Conservation (phyloP, 164 flowering plant species). For the Vitis cinerea region DNA sequence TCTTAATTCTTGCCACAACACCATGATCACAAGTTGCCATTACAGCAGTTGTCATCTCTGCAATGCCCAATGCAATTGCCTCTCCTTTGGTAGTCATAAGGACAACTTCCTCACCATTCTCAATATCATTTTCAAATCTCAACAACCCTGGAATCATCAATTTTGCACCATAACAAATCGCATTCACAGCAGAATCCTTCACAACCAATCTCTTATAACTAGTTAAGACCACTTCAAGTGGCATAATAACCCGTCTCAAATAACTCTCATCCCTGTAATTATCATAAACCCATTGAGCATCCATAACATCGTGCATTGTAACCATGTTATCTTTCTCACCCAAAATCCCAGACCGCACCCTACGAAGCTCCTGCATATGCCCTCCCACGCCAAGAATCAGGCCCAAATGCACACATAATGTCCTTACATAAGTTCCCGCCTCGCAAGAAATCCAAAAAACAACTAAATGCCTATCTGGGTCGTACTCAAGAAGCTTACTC, state of each 20-base stretch:
- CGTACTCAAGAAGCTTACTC: constrained; percentile 75
- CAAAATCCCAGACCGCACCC: constrained; percentile 73
- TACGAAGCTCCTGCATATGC: constrained; percentile 82
- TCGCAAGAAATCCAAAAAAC: constrained; percentile 85
- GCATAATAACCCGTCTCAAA: constrained; percentile 70
- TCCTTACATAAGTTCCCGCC: constrained; percentile 82
- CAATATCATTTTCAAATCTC: constrained; percentile 80
- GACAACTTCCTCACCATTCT: constrained; percentile 71
- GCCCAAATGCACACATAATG: constrained; percentile 79
- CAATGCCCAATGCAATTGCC: constrained; percentile 76
- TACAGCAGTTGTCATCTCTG: constrained; percentile 84
- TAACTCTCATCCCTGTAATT: constrained; percentile 64
- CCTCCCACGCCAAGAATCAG: constrained; percentile 71
- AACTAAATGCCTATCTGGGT: constrained; percentile 63
- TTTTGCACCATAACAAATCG: constrained; percentile 83
- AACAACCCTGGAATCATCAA: constrained; percentile 79
- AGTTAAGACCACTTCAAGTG: constrained; percentile 63
- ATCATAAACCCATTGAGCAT: constrained; percentile 75
- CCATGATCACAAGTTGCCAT: constrained; percentile 90
- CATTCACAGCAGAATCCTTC: constrained; percentile 86
- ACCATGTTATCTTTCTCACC: constrained; percentile 88
- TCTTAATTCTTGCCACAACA: constrained; percentile 75
- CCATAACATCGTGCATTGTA: constrained; percentile 80
- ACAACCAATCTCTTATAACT: constrained; percentile 81
- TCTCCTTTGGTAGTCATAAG: constrained; percentile 84